Evolutionary conservation across 805 yeast genomes (phyloP).

Genomic region (Wickerhamomyces chambardii): DNA sequence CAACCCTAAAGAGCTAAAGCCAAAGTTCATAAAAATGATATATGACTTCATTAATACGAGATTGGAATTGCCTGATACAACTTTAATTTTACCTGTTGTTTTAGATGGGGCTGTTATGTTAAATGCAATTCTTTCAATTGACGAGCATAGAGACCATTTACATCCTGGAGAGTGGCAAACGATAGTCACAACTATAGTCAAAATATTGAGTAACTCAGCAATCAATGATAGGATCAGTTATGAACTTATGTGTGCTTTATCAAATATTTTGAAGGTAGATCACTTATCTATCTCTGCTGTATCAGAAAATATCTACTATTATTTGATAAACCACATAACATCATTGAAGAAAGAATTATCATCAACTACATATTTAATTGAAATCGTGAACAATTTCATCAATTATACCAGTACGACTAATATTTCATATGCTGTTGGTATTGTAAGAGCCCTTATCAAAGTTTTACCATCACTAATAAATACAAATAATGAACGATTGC

Average conservation of each 20-base stretch:
- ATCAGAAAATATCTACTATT: conserved; percentile 8
- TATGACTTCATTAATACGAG: conserved; percentile 5
- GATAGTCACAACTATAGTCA: conserved; percentile 4
- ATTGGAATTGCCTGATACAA: conserved; percentile 6
- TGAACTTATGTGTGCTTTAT: conserved; percentile 18
- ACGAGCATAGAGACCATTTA: conserved; percentile 12
- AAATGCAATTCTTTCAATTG: conserved; percentile 13
- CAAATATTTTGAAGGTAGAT: conserved; percentile 15
- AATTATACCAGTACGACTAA: conserved; percentile 32
- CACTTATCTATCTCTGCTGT: conserved; percentile 13
- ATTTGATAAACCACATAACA: conserved; percentile 14
- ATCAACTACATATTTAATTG: conserved; percentile 25
- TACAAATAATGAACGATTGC: conserved; percentile 32
- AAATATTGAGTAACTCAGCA: conserved; percentile 1
- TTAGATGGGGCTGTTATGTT: conserved; percentile 20
- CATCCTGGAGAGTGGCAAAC: conserved; percentile 8
- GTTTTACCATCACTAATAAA: conserved; percentile 25
- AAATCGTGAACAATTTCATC: conserved; percentile 36
- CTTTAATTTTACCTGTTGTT: conserved; percentile 19
- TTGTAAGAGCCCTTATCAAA: conserved; percentile 30
- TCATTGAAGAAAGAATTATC: conserved; percentile 16
- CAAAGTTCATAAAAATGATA: conserved; percentile 6
- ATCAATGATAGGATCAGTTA: conserved; percentile 17
- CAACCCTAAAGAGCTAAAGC: conserved; percentile 7
- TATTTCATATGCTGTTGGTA: conserved; percentile 23